A percentile compares a stretch with the other conserved stretches of the same genome.
Conservation (phyloP, 345 rosid genomes). For the Trapa bicornis region DNA sequence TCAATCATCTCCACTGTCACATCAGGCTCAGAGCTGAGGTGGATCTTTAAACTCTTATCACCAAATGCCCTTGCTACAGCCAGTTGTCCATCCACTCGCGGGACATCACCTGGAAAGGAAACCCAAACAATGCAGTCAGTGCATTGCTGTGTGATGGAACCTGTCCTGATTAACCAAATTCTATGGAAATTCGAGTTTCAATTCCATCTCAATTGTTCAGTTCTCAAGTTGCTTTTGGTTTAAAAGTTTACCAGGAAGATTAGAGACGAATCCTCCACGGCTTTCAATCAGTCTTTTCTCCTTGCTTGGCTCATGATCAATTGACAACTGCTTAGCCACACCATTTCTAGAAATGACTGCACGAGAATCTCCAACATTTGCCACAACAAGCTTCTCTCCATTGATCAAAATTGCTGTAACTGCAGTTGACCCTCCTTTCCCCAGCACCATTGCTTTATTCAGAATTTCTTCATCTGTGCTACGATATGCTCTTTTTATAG, state of each 20-base stretch:
- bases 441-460: conserved; percentile 38
- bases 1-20: conserved; percentile 27
- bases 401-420: conserved; percentile 76
- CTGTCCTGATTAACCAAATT: too few relatives aligned
- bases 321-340: conserved; percentile 49
- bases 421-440: conserved; percentile 88
- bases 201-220: background rate
- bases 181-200: too few relatives aligned
- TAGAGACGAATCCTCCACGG: conserved; percentile 82
- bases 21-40: conserved; percentile 81
- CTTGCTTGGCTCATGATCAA: conserved; percentile 78
- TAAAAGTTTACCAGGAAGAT: conserved; percentile 46
- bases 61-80: conserved; percentile 95
- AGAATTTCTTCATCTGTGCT: conserved; percentile 57
- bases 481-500: conserved; percentile 59
- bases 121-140: background rate
- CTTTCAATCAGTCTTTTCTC: conserved; percentile 49
- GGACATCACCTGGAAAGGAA: conserved; percentile 64
- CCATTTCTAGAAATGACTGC: conserved; percentile 66
- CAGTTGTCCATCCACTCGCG: conserved; percentile 81
- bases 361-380: conserved; percentile 88
- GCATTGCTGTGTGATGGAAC: too few relatives aligned
- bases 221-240: background rate
- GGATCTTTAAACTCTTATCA: conserved; percentile 70
- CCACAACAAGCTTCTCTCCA: conserved; percentile 60